Evolutionary conservation across 2,329 filamentous ascomycete species (phyloP), one percentile per base, ranked within the genome.

Genomic region (Aspergillus quadrilineatus): DNA sequence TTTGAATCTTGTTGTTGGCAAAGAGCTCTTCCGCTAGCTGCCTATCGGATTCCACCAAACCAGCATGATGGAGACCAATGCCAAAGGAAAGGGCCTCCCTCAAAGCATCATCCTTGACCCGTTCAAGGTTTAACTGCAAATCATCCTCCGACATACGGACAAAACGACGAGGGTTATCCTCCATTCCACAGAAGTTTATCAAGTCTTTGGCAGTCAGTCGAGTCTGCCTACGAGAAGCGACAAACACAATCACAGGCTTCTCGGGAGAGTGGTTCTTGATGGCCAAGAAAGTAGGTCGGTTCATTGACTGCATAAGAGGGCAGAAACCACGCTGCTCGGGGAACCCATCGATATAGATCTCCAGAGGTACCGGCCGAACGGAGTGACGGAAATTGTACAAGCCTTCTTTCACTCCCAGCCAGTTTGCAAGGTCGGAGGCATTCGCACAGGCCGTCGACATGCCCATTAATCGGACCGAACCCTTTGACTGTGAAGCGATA

Each of bases 371-470:
- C 2, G 95, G 94, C 26, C 94, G 90, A 36, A 99, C 95, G 0
- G 92, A 97, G 70, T 99, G 94, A 29, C 92, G 85, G 76, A 99
- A 99, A 75, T 99, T 99, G 83, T 96, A 99, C 26, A 99, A 75
- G 3, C 88, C 93, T 67, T 96, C 89, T 70, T 96, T 97, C 39
- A 99, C 95, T 46, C 94, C 94, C 2, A 99, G 83, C 94, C 94
- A 99, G 68, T 96, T 97, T 2, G 84, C 95, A 36, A 99, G 81
- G 72, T 99, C 95, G 12, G 85, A 89, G 2, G 95, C 94, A 69
- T 99, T 99, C 12, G 94, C 94, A 67, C 93, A 97, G 8, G 94
- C 95, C 15, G 94, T 99, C 2, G 94, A 99, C 95, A 99, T 99
- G n/a, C 94, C 94, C 60, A 99, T 82, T 4, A 99, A 80, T 4